phyloP scores from a whole-genome alignment of 805 yeast species.

The Wickerhamiella sergipiensis region DNA sequence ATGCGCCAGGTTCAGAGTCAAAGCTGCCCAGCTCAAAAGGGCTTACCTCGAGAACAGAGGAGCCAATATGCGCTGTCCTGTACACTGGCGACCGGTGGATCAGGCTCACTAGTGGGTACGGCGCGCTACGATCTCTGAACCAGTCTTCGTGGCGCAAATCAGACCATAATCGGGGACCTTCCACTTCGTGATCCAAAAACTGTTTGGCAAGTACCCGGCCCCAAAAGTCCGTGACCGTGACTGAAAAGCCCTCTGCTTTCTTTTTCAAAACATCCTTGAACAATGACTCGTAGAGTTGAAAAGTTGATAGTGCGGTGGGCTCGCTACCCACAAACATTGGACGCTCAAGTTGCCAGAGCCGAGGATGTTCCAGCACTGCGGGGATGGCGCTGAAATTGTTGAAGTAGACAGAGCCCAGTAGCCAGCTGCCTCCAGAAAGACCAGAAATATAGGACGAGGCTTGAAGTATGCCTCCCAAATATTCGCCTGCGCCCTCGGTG shows the following conservation, averaged over 20 bases:
- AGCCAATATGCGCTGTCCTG: constrained; percentile 27
- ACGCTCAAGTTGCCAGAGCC: constrained; percentile 23
- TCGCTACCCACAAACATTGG: constrained; percentile 16
- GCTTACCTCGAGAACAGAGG: constrained; percentile 34
- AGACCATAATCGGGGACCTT: constrained; percentile 24
- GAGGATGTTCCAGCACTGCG: constrained; percentile 14
- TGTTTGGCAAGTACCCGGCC: constrained; percentile 56
- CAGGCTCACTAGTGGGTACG: constrained; percentile 43
- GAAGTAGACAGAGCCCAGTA: constrained; percentile 36
- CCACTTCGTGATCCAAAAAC: constrained; percentile 30
- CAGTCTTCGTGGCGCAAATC: constrained; percentile 43
- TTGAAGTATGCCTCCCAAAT: constrained; percentile 40
- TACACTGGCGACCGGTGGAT: constrained; percentile 23
- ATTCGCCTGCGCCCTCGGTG: constrained; percentile 24
- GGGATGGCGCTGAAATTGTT: constrained; percentile 28
- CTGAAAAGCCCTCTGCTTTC: constrained; percentile 47
- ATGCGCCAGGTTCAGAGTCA: constrained; percentile 54
- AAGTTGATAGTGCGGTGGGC: constrained; percentile 11
- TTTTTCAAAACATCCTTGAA: constrained; percentile 22
- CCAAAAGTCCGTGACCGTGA: constrained; percentile 62
- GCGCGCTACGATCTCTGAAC: constrained; percentile 47
- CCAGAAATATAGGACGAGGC: constrained; percentile 46
- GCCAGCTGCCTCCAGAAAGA: constrained; percentile 64
- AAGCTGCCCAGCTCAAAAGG: constrained; percentile 66
- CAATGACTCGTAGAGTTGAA: constrained; percentile 7